phyloP scores from a whole-genome alignment of 371 early-diverging fungal genomes.

The Mycotypha africana region DNA sequence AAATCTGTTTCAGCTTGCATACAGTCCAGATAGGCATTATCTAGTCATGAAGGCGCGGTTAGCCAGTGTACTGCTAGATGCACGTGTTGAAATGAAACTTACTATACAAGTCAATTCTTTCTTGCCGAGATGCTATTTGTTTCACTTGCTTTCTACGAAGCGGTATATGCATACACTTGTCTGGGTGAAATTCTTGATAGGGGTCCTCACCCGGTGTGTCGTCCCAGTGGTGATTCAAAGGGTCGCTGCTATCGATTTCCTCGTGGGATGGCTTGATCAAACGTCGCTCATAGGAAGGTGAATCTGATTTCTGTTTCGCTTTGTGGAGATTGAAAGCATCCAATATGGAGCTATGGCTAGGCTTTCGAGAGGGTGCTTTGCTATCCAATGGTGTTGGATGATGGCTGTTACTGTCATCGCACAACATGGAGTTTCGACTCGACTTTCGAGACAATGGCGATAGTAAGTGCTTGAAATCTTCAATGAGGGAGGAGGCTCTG shows the following conservation, averaged over 20 bases:
- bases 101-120: slow-evolving; percentile 18
- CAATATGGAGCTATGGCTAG: slow-evolving; percentile 15
- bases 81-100: not conserved
- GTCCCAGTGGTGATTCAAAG: no score
- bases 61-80: no score
- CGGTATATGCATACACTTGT: slow-evolving; percentile 2
- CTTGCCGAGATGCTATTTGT: slow-evolving; percentile 14
- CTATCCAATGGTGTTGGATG: no score
- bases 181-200: not conserved
- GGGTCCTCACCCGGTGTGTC: not conserved
- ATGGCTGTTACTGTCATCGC: not conserved
- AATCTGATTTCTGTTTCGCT: slow-evolving; percentile 6
- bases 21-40: slow-evolving; percentile 14
- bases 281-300: slow-evolving; percentile 12
- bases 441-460: slow-evolving; percentile 17
- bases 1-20: slow-evolving; percentile 12
- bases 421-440: slow-evolving; percentile 15
- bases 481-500: slow-evolving; percentile 20
- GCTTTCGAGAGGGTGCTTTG: slow-evolving; percentile 1
- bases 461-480: slow-evolving; percentile 20
- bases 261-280: not conserved
- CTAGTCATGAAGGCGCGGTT: slow-evolving; percentile 6
- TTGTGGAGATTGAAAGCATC: slow-evolving; percentile 17
- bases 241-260: not conserved
- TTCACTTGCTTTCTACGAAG: slow-evolving; percentile 16